Conservation (phyloP, 305 asterid genomes). For the Rubia balearica region DNA sequence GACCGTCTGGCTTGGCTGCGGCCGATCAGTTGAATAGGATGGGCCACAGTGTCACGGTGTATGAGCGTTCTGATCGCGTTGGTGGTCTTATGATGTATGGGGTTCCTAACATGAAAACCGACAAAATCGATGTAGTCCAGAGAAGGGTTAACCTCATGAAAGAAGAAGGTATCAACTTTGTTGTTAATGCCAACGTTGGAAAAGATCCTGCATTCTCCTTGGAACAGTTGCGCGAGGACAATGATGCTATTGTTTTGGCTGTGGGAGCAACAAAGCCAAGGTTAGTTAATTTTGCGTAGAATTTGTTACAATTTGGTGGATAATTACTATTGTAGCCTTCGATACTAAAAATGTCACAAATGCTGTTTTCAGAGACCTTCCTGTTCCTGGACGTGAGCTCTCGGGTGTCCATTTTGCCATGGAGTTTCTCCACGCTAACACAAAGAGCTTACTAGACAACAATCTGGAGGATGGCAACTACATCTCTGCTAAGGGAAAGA, state of each 20-base stretch:
- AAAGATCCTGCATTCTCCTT: conserved; percentile 61
- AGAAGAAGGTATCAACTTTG: conserved; percentile 83
- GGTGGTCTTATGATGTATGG: conserved; percentile 99
- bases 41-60: conserved; percentile 88
- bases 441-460: conserved; percentile 92
- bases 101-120: conserved; percentile 97
- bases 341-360: conserved; percentile 4
- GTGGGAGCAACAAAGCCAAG: conserved; percentile 97
- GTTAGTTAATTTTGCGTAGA: conserved; percentile 27
- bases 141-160: conserved; percentile 93
- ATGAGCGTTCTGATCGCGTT: conserved; percentile 92
- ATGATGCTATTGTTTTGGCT: conserved; percentile 85
- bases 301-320: not conserved
- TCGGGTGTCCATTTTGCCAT: conserved; percentile 96
- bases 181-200: conserved; percentile 80
- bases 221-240: conserved; percentile 60
- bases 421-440: conserved; percentile 97
- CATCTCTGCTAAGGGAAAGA: conserved; percentile 96
- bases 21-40: conserved; percentile 86
- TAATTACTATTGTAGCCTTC: not conserved
- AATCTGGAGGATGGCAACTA: conserved; percentile 75
- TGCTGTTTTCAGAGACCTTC: conserved; percentile 70
- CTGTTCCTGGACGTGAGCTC: conserved; percentile 92
- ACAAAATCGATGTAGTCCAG: conserved; percentile 78
- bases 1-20: conserved; percentile 98